Conservation (phyloP, 306 rosid species). For the Dicorynia guianensis region DNA sequence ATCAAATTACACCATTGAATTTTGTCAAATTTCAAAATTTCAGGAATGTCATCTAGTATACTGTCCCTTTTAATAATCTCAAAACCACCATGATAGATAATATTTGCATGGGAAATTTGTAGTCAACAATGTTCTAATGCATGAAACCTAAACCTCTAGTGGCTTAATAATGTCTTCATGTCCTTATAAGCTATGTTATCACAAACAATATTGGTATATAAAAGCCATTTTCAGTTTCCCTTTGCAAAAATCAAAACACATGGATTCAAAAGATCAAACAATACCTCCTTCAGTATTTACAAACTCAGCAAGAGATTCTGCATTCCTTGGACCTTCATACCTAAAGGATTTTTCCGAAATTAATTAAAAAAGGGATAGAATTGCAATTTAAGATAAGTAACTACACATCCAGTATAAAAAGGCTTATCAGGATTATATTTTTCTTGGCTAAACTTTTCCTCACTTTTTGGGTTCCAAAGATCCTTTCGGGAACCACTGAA, state of each 20-base stretch:
- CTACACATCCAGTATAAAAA: constrained; percentile 11
- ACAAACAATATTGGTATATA: constrained; percentile 7
- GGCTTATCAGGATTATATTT: constrained; percentile 14
- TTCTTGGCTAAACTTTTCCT: constrained; percentile 43
- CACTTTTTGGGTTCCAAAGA: constrained; percentile 91
- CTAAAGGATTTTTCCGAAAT: constrained; percentile 43
- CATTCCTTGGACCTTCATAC: constrained; percentile 82
- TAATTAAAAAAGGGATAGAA: constrained; percentile 10
- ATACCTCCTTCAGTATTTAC: constrained; percentile 86
- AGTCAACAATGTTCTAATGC: constrained; percentile 8
- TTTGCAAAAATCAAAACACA: constrained; percentile 16
- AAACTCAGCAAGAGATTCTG: constrained; percentile 84
- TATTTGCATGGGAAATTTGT: neutral
- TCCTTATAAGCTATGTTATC: constrained; percentile 13
- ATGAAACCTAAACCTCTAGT: constrained; percentile 26
- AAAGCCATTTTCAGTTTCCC: neutral
- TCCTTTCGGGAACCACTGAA: constrained; percentile 91
- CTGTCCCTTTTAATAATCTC: too few species aligned
- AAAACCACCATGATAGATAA: constrained; percentile 22
- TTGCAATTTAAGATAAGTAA: constrained; percentile 16
- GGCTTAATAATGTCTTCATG: constrained; percentile 11
- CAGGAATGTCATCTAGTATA: too few species aligned
- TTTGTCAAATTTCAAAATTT: too few species aligned
- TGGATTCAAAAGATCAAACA: constrained; percentile 15
- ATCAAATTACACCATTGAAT: too few species aligned